Evolutionary conservation across 148 eudicot species (phyloP).

Genomic region (Cornus suecica): DNA sequence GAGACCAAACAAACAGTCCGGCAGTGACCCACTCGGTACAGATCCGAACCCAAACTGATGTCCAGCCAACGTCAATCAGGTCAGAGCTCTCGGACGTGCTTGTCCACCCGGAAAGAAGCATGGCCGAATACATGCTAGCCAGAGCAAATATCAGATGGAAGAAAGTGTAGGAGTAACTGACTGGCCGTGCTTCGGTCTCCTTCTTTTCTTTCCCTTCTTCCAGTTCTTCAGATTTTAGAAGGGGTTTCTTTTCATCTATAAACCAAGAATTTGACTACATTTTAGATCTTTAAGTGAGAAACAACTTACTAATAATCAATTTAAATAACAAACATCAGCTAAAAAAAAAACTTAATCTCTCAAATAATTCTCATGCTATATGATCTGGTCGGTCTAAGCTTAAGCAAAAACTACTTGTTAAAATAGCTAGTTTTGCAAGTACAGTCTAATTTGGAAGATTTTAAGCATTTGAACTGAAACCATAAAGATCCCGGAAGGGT

Average conservation of each 20-base stretch:
- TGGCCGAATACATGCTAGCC: conserved; percentile 97
- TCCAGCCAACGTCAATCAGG: conserved; percentile 92
- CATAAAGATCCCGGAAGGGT: not conserved
- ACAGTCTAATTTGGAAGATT: not conserved
- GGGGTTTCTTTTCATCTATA: conserved; percentile 61
- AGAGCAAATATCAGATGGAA: conserved; percentile 93
- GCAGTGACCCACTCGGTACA: conserved; percentile 93
- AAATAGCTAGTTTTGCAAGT: not conserved
- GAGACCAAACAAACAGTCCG: conserved; percentile 85
- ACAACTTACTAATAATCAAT: not conserved
- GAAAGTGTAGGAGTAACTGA: conserved; percentile 85
- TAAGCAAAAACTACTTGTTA: too few relatives aligned
- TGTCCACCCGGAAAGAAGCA: conserved; percentile 98
- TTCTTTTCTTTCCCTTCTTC: conserved; percentile 59
- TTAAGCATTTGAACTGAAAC: not conserved
- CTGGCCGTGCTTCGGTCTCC: conserved; percentile 61
- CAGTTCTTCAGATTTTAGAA: conserved; percentile 63
- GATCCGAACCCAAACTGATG: conserved; percentile 95
- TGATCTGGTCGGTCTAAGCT: too few relatives aligned
- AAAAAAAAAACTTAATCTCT: too few relatives aligned
- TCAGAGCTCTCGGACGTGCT: conserved; percentile 72
- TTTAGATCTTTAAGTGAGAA: not conserved
- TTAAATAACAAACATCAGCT: not conserved
- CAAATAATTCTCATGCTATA: too few relatives aligned
- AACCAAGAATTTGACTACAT: not conserved